Conservation (phyloP, 192 early-diverging fungal species). For the Coemansia sp. region DNA sequence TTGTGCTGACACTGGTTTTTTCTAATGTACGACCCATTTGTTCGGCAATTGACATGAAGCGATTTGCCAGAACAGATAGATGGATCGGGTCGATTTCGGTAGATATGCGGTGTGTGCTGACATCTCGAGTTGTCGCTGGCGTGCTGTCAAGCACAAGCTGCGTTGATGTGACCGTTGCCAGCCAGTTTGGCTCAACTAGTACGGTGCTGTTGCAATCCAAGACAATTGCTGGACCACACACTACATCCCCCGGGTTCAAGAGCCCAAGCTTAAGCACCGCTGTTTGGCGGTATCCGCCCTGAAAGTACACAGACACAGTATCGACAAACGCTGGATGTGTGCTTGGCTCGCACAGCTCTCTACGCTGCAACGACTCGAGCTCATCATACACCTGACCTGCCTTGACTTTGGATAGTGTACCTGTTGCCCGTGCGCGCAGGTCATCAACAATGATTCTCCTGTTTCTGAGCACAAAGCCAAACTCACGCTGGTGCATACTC, state of each 20-base stretch:
- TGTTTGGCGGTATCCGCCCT: conserved; percentile 64
- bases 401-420: conserved; percentile 29
- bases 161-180: conserved; percentile 68
- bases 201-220: conserved; percentile 88
- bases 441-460: conserved; percentile 87
- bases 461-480: conserved; percentile 87
- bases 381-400: conserved; percentile 56
- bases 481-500: conserved; percentile 84
- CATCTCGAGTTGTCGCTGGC: neutral
- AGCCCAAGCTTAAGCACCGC: conserved; percentile 70
- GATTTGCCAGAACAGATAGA: conserved; percentile 88
- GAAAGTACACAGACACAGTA: conserved; percentile 73
- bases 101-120: neutral
- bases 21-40: conserved; percentile 95
- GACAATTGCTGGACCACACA: conserved; percentile 88
- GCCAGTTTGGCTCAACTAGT: conserved; percentile 80
- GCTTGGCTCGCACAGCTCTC: neutral
- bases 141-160: conserved; percentile 58
- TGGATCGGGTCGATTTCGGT: conserved; percentile 80
- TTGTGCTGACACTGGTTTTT: conserved; percentile 92
- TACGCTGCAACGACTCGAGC: conserved; percentile 20
- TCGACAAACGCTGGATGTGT: conserved; percentile 46
- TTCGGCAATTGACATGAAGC: conserved; percentile 98
- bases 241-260: conserved; percentile 63
- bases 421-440: conserved; percentile 86